A percentile compares a stretch with the other conserved stretches of the same genome.
Conservation (phyloP, 2,329 filamentous ascomycete genomes). For the Pleochaeta shiraiana region DNA sequence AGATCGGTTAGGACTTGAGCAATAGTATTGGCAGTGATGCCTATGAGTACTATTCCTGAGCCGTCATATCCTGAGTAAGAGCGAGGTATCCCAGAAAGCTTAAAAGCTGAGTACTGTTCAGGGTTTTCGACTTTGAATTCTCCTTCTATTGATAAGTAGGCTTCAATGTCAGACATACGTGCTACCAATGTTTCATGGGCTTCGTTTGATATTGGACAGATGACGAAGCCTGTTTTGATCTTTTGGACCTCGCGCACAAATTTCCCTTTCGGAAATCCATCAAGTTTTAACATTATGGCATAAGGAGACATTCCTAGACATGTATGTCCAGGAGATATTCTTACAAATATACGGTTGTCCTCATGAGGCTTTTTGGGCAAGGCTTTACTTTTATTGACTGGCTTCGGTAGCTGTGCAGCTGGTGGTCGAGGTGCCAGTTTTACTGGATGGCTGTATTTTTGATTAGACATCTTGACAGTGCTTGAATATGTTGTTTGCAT, state of each 20-base stretch:
- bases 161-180: slow-evolving; percentile 1
- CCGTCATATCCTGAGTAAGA: background rate
- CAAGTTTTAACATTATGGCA: background rate
- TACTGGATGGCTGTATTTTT: background rate
- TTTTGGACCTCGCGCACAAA: slow-evolving; percentile 1
- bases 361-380: background rate
- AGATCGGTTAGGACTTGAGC: background rate
- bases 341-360: background rate
- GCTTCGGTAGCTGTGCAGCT: background rate
- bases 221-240: background rate
- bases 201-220: background rate
- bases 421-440: background rate
- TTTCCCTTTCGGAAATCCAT: background rate
- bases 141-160: background rate
- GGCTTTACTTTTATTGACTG: background rate
- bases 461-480: background rate
- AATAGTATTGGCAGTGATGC: background rate
- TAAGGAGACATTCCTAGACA: background rate
- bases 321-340: background rate
- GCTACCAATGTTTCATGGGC: slow-evolving; percentile 1
- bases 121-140: background rate
- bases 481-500: background rate
- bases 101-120: background rate
- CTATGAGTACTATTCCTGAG: background rate
- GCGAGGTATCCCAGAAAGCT: slow-evolving; percentile 2